Percentiles rank a stretch among this genome's conserved stretches.
Conservation (phyloP, 2,329 filamentous ascomycete genomes). For the Aspergillus glaucus region DNA sequence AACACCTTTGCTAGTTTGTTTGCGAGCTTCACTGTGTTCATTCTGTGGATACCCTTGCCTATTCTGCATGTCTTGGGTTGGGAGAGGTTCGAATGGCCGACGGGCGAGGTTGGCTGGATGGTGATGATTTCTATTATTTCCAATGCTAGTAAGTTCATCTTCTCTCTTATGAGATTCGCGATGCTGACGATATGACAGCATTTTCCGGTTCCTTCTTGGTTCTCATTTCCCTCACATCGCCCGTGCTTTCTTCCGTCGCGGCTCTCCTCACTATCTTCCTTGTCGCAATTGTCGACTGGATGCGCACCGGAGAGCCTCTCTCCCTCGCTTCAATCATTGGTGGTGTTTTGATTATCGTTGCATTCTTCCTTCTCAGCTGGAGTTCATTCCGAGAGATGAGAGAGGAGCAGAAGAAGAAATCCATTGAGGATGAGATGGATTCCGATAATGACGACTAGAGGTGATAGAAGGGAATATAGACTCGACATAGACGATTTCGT, state of each 20-base stretch:
- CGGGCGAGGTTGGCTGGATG: conserved; percentile 70
- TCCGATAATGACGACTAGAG: conserved; percentile 37
- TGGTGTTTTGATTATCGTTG: conserved; percentile 79
- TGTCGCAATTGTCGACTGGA: conserved; percentile 85
- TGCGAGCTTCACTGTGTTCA: conserved; percentile 73
- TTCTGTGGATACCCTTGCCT: conserved; percentile 89
- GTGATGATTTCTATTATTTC: conserved; percentile 73
- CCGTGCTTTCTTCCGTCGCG: conserved; percentile 86
- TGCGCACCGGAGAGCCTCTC: conserved; percentile 70
- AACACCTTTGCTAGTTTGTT: conserved; percentile 87
- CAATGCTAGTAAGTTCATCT: conserved; percentile 63
- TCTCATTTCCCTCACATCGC: conserved; percentile 85
- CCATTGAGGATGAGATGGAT: conserved; percentile 33
- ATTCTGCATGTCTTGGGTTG: conserved; percentile 71
- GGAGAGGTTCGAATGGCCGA: conserved; percentile 77
- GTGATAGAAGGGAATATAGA: not conserved
- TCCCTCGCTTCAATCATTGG: conserved; percentile 70
- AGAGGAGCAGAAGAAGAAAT: conserved; percentile 64
- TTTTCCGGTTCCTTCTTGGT: conserved; percentile 93
- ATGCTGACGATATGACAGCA: conserved; percentile 28
- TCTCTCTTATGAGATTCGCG: not conserved
- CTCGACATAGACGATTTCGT: not conserved
- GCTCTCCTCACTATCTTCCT: conserved; percentile 94
- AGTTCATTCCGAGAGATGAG: conserved; percentile 91
- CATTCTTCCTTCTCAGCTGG: conserved; percentile 81